phyloP scores from a whole-genome alignment of 768 basidiomycete genomes.

The Exidia glandulosa region DNA sequence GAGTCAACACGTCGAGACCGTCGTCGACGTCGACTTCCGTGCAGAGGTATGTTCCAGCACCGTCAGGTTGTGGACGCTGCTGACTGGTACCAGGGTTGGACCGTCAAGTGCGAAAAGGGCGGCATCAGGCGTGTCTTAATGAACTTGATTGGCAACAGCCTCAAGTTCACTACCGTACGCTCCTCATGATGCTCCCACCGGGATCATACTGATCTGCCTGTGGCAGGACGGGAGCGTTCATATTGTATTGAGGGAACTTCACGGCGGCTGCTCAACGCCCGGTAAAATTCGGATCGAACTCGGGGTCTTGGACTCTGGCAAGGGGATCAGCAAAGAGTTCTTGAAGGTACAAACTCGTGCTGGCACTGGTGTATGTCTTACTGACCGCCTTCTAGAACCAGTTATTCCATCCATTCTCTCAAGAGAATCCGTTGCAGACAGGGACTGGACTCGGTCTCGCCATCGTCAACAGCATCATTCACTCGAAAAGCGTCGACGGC shows the following conservation, averaged over 20 bases:
- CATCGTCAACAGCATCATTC: conserved; percentile 88
- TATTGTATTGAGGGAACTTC: conserved; percentile 66
- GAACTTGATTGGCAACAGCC: conserved; percentile 90
- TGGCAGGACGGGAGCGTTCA: conserved; percentile 79
- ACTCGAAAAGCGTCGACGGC: conserved; percentile 74
- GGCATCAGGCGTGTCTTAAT: conserved; percentile 86
- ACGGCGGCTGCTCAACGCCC: conserved; percentile 31
- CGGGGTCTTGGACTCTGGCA: conserved; percentile 80
- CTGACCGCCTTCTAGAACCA: conserved; percentile 57
- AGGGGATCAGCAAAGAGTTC: conserved; percentile 91
- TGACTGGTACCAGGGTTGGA: conserved; percentile 58
- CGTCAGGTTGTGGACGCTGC: neutral
- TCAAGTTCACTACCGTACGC: conserved; percentile 80
- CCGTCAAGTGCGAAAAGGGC: conserved; percentile 78
- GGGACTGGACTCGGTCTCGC: conserved; percentile 91
- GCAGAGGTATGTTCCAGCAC: conserved; percentile 38
- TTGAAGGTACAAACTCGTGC: conserved; percentile 45
- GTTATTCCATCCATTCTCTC: conserved; percentile 93
- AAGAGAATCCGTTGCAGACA: conserved; percentile 88
- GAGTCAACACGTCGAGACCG: conserved; percentile 61
- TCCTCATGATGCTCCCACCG: neutral
- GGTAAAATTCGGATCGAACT: conserved; percentile 69
- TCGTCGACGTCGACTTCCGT: conserved; percentile 74
- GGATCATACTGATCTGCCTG: neutral
- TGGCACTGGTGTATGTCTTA: neutral